Evolutionary conservation across 1,284 basidiomycete species (phyloP).

Genomic region (Sphaerobolus stellatus): DNA sequence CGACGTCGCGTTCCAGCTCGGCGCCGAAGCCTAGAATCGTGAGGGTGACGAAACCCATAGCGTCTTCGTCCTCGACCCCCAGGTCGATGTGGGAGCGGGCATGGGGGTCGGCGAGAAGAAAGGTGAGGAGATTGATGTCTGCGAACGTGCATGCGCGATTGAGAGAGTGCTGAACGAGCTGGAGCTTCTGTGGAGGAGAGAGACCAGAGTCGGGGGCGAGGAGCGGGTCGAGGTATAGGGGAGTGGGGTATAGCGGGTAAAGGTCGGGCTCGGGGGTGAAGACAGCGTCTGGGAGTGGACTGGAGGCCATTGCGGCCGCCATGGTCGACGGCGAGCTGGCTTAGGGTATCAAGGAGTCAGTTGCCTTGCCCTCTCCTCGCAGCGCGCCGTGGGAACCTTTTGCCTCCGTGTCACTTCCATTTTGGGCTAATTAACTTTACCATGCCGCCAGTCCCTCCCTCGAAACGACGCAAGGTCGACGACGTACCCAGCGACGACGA

Average conservation of each 20-base stretch:
- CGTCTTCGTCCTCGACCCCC: constrained; percentile 75
- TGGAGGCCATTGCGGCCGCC: background rate
- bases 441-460: too few species aligned
- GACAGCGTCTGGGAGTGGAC: constrained; percentile 31
- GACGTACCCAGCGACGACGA: constrained; percentile 27
- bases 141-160: constrained; percentile 73
- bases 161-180: constrained; percentile 70
- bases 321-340: background rate
- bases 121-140: constrained; percentile 68
- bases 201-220: constrained; percentile 68
- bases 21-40: constrained; percentile 83
- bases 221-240: constrained; percentile 57
- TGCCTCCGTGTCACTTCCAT: too few species aligned
- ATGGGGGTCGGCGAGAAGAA: constrained; percentile 67
- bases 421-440: too few species aligned
- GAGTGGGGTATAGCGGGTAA: constrained; percentile 70
- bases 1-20: constrained; percentile 77
- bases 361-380: background rate
- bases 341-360: background rate
- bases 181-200: constrained; percentile 59
- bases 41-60: constrained; percentile 73
- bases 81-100: constrained; percentile 70
- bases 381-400: too few species aligned
- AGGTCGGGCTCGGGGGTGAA: constrained; percentile 72
- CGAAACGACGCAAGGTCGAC: constrained; percentile 14